Conservation (phyloP, 2,329 filamentous ascomycete genomes). For the Cladosporium sp. region DNA sequence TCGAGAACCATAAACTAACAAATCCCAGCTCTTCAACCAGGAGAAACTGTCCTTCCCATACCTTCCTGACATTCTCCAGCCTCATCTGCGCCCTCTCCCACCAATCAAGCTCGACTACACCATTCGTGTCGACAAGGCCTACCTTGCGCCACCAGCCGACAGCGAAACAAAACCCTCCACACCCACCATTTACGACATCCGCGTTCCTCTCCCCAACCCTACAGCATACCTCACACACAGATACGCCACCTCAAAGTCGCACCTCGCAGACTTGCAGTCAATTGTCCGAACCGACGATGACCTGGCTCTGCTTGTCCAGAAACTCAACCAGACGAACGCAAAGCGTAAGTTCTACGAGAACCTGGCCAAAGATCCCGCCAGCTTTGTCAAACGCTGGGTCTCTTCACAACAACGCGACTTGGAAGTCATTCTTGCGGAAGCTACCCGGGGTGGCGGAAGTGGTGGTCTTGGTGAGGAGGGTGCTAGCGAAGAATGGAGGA, state of each 20-base stretch:
- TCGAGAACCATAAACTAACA: conserved; percentile 18
- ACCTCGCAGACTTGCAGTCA: conserved; percentile 70
- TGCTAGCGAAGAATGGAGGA: conserved; percentile 69
- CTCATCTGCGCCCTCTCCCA: conserved; percentile 75
- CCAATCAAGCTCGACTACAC: conserved; percentile 87
- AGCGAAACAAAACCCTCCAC: conserved; percentile 59
- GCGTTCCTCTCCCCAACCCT: conserved; percentile 81
- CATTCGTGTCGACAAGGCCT: conserved; percentile 76
- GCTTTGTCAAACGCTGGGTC: conserved; percentile 84
- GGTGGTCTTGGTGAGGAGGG: conserved; percentile 51
- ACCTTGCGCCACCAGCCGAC: conserved; percentile 62
- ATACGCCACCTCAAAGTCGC: conserved; percentile 43
- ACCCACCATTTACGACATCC: conserved; percentile 85
- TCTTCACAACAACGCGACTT: conserved; percentile 89
- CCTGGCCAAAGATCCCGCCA: conserved; percentile 77
- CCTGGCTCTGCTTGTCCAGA: conserved; percentile 78
- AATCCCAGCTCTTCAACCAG: conserved; percentile 64
- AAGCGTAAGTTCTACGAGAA: conserved; percentile 86
- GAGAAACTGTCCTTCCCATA: conserved; percentile 84
- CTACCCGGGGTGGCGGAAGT: conserved; percentile 54
- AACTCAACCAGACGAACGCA: conserved; percentile 79
- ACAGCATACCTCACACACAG: conserved; percentile 66
- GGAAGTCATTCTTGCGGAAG: conserved; percentile 84
- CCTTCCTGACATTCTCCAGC: conserved; percentile 70
- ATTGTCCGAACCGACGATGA: conserved; percentile 81